Evolutionary conservation across 1,284 basidiomycete genomes (phyloP).

Genomic region (Ceratobasidium sp.): DNA sequence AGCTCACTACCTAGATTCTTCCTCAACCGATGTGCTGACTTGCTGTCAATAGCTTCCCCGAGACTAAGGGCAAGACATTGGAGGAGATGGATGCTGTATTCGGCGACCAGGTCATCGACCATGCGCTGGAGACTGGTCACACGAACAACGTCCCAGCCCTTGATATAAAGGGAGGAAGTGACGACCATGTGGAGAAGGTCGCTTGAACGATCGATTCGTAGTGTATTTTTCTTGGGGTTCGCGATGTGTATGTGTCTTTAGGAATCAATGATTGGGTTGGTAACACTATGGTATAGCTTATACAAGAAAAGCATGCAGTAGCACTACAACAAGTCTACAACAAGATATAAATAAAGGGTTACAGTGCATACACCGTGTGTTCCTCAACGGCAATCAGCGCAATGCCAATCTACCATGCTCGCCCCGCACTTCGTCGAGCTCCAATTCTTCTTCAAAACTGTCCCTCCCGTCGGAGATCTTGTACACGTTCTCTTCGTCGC

Average conservation of each 20-base stretch:
- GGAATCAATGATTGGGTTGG: neutral
- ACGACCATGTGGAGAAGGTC: slow-evolving; percentile 23
- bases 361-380: slow-evolving; percentile 11
- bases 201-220: neutral
- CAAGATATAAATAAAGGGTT: slow-evolving; percentile 18
- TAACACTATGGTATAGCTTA: neutral
- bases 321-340: too few relatives aligned
- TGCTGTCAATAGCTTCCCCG: slow-evolving; percentile 46
- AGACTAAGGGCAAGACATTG: slow-evolving; percentile 49
- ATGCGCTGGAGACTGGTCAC: slow-evolving; percentile 39
- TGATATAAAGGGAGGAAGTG: slow-evolving; percentile 11
- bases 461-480: slow-evolving; percentile 35
- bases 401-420: slow-evolving; percentile 11
- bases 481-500: slow-evolving; percentile 23
- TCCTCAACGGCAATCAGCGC: neutral
- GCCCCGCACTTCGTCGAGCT: slow-evolving; percentile 26
- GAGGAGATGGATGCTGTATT: slow-evolving; percentile 49
- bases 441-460: slow-evolving; percentile 36
- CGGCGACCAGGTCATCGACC: slow-evolving; percentile 44
- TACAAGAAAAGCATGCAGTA: neutral
- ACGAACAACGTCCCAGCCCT: slow-evolving; percentile 21
- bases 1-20: neutral
- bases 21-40: neutral
- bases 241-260: neutral
- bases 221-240: slow-evolving; percentile 1